Evolutionary conservation across 495 filamentous ascomycete species (phyloP), one percentile per base, ranked within the genome.

Genomic region (Penicillium silybi): DNA sequence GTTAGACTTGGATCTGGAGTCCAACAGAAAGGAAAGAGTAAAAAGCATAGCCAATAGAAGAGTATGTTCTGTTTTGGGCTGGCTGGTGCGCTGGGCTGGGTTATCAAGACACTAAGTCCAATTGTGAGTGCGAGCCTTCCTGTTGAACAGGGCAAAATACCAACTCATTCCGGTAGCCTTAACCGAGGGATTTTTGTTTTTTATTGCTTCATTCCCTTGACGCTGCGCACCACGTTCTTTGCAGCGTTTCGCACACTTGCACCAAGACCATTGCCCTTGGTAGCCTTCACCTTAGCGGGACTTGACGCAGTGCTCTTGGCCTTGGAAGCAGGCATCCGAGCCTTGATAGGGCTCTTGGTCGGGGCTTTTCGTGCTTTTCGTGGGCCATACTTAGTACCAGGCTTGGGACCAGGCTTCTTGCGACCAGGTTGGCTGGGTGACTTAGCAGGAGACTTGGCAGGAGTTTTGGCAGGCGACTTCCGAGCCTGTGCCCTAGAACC

Each of bases 171-270:
- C 29, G 29, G 8, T 32, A 13, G 26, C 7, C 26, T 10, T 2
- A 6, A 29, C 7, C 7, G 29, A 13, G 29, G 22, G 2, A 18
- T 19, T 17, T 16, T 4, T 18, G 16, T 6, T 10, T 16, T 37
- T 51, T 22, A 56, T 45, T 50, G 54, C 46, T 59, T 62, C 44
- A 42, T 46, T 16, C 50, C 62, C 43, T 57, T 62, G 16, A 62
- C 52, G 25, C 53, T 44, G 13, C 48, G 58, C 11, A 56, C 51
- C 22, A 56, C 46, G 4, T 41, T 62, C 18, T 44, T 50, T 39
- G 55, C 60, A 13, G 50, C 59, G 15, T 18, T 56, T 25, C 58
- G 60, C 34, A 67, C 45, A 13, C 47, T 54, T 25, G 48, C 52
- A 34, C 25, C 41, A 22, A 62, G 29, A 15, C 47, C 26, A 18